phyloP scores from a whole-genome alignment of 2,329 filamentous ascomycete genomes.

The Aspergillus quadrilineatus region DNA sequence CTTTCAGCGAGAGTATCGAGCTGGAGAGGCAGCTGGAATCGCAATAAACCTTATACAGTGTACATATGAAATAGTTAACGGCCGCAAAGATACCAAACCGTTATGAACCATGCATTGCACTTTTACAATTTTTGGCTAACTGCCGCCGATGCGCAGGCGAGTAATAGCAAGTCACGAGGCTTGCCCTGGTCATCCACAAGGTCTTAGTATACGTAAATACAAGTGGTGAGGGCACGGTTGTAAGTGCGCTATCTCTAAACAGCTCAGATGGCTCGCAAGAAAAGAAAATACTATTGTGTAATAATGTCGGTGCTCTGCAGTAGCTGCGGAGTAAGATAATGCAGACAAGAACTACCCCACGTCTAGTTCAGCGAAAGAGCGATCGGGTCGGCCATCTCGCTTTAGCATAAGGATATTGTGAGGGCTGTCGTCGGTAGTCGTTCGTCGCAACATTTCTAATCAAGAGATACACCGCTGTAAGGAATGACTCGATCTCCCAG shows the following conservation, averaged over 20 bases:
- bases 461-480: background rate
- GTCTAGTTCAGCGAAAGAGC: background rate
- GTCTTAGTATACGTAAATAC: background rate
- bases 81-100: conserved; percentile 3
- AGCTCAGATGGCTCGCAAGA: background rate
- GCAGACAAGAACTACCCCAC: background rate
- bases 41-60: background rate
- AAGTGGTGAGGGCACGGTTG: background rate
- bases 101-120: background rate
- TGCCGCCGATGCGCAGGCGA: background rate
- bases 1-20: conserved; percentile 40
- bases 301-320: conserved; percentile 3
- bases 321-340: background rate
- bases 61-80: conserved; percentile 3
- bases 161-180: background rate
- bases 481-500: background rate
- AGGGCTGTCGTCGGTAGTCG: background rate
- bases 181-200: background rate
- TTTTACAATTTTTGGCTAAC: background rate
- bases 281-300: background rate
- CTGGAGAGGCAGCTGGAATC: conserved; percentile 33
- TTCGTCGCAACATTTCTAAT: background rate
- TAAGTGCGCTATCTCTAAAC: background rate
- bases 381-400: background rate
- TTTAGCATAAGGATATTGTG: background rate